A percentile compares a stretch with the other conserved stretches of the same genome.
Evolutionary conservation across 306 rosid genomes (phyloP).

Genomic region (Arachis stenosperma): DNA sequence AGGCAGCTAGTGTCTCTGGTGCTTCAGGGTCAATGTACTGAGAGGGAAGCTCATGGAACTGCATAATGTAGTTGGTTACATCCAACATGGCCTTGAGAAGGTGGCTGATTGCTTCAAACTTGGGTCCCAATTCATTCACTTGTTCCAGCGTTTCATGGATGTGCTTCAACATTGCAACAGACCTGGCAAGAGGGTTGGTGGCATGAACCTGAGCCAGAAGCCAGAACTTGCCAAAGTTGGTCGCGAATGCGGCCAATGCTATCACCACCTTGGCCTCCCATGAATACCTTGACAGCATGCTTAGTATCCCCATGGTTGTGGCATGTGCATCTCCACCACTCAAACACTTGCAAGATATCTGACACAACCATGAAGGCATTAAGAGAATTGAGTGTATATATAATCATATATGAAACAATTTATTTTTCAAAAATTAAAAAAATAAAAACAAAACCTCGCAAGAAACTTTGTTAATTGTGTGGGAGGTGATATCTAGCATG

Average conservation of each 20-base stretch:
- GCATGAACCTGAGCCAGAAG: slow-evolving; percentile 52
- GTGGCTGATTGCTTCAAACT: slow-evolving; percentile 51
- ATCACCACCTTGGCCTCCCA: slow-evolving; percentile 77
- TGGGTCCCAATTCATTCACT: slow-evolving; percentile 43
- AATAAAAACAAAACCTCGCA: slow-evolving; percentile 55
- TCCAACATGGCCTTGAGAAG: slow-evolving; percentile 54
- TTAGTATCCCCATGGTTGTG: slow-evolving; percentile 57
- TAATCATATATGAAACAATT: no score
- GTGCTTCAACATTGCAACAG: slow-evolving; percentile 56
- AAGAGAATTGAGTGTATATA: not conserved
- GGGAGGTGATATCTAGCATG: slow-evolving; percentile 47
- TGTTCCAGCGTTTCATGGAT: slow-evolving; percentile 53
- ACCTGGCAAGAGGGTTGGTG: slow-evolving; percentile 56
- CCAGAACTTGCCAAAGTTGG: slow-evolving; percentile 66
- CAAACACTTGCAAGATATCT: slow-evolving; percentile 60
- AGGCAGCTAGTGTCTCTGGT: slow-evolving; percentile 30
- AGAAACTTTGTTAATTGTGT: slow-evolving; percentile 51
- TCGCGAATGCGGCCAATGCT: slow-evolving; percentile 62
- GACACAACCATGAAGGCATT: slow-evolving; percentile 27
- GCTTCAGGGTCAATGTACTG: slow-evolving; percentile 48
- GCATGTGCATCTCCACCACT: slow-evolving; percentile 60
- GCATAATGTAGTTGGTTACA: slow-evolving; percentile 56
- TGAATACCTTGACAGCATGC: slow-evolving; percentile 51
- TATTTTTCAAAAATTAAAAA: not conserved
- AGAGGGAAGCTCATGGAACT: slow-evolving; percentile 55